Percentiles rank a stretch among this genome's conserved stretches.
These are phyloP conservation scores for Rhodotorula toruloides DNA, from an alignment of 768 basidiomycete genomes.

Conservation along the genomic window DNA sequence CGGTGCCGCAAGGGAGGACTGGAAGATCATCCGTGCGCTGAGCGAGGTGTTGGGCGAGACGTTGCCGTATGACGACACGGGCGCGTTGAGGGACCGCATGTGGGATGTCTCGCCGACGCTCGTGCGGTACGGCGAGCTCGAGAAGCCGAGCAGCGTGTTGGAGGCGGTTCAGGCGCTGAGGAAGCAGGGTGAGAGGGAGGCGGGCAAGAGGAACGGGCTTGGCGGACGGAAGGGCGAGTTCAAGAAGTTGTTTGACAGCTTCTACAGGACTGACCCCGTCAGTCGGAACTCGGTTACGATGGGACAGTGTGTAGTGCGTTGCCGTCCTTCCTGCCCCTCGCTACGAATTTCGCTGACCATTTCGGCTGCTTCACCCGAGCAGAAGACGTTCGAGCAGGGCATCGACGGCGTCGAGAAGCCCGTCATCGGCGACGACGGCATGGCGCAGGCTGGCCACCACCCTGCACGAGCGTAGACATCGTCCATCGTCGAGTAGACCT, in stretches of 20 bases:
- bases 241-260: slow-evolving; percentile 77
- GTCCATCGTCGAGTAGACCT: too few species aligned
- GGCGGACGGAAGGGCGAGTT: slow-evolving; percentile 50
- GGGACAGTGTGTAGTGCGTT: slow-evolving; percentile 35
- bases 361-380: too few species aligned
- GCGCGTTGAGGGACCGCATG: slow-evolving; percentile 79
- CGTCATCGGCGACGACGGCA: slow-evolving; percentile 1
- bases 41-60: slow-evolving; percentile 71
- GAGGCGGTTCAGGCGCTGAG: slow-evolving; percentile 34
- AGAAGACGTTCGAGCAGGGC: slow-evolving; percentile 1
- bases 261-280: slow-evolving; percentile 93
- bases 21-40: slow-evolving; percentile 58
- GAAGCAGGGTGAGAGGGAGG: slow-evolving; percentile 20
- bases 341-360: not conserved
- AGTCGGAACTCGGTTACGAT: slow-evolving; percentile 66
- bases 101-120: slow-evolving; percentile 93
- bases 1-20: slow-evolving; percentile 87
- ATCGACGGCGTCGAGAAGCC: not conserved
- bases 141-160: slow-evolving; percentile 58
- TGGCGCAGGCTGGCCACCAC: not conserved
- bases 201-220: slow-evolving; percentile 5
- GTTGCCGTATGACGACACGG: slow-evolving; percentile 81
- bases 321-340: not conserved
- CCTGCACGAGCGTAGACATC: not conserved
- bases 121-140: slow-evolving; percentile 74